These are phyloP conservation scores for Aspergillus sergii DNA, from an alignment of 2,329 filamentous ascomycete species.

Conservation along the genomic window DNA sequence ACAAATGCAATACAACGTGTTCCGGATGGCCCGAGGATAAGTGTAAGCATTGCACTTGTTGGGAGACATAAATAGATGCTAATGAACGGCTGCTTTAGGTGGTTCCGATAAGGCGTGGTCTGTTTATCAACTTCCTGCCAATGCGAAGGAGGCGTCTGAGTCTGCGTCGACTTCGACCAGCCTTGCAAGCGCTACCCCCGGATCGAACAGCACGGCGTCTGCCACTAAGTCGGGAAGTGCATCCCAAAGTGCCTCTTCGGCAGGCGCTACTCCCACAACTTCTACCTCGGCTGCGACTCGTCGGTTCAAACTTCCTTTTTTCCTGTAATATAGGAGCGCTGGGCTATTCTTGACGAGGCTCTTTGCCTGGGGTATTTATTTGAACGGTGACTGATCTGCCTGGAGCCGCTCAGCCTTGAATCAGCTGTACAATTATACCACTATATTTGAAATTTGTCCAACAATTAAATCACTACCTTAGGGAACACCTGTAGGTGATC, in stretches of 20 bases:
- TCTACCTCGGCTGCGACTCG: neutral
- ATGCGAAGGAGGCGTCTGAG: neutral
- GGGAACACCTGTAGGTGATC: too few relatives aligned
- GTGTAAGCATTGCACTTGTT: neutral
- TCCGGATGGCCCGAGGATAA: neutral
- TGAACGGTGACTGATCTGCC: neutral
- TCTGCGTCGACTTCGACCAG: neutral
- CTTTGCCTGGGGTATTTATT: neutral
- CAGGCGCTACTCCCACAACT: neutral
- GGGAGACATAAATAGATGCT: neutral
- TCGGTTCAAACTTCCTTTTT: neutral
- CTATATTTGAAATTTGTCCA: fast-evolving
- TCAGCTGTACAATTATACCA: neutral
- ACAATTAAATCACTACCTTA: neutral
- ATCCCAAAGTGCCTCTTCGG: neutral
- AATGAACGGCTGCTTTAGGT: neutral
- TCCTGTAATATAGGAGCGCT: neutral
- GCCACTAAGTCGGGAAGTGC: neutral
- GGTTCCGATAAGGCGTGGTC: neutral
- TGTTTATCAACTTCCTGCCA: neutral
- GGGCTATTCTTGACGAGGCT: neutral
- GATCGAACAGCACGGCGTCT: neutral
- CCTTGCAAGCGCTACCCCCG: neutral
- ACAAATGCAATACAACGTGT: slow-evolving; percentile 6
- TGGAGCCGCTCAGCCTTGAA: neutral